A percentile compares a stretch with the other conserved stretches of the same genome.
Conservation (phyloP, 140 eudicot species). For the Anethum foeniculum region DNA sequence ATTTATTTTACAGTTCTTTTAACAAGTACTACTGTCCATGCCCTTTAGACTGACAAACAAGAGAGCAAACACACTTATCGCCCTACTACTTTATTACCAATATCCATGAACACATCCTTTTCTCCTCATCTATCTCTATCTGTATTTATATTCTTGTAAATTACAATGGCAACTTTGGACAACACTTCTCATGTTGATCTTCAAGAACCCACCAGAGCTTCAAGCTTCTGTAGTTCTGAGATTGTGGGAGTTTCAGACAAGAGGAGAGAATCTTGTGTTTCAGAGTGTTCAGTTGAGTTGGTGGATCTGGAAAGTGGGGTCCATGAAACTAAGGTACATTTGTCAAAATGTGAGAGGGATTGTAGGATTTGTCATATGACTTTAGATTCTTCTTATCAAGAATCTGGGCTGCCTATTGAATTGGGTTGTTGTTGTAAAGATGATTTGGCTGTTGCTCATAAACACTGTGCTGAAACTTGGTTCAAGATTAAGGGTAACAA, state of each 20-base stretch:
- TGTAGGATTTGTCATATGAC: slow-evolving; percentile 94
- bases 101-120: neutral
- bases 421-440: slow-evolving; percentile 94
- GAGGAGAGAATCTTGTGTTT: slow-evolving; percentile 42
- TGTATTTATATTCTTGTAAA: neutral
- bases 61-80: neutral
- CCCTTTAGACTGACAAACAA: neutral
- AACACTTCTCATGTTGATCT: neutral
- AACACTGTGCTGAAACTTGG: slow-evolving; percentile 44
- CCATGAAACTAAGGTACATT: slow-evolving; percentile 42
- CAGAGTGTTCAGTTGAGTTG: slow-evolving; percentile 51
- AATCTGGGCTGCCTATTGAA: slow-evolving; percentile 76
- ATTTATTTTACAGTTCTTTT: neutral
- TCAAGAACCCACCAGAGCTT: slow-evolving; percentile 7
- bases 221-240: slow-evolving; percentile 28
- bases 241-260: slow-evolving; percentile 37
- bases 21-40: neutral
- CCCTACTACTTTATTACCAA: neutral
- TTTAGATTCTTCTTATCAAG: slow-evolving; percentile 53
- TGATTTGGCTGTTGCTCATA: slow-evolving; percentile 94
- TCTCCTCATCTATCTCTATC: neutral
- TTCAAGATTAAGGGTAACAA: slow-evolving; percentile 82
- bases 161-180: slow-evolving; percentile 3
- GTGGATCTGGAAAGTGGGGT: slow-evolving; percentile 79
- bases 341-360: slow-evolving; percentile 56